These are phyloP conservation scores for Sugiyamaella paludigena DNA, from an alignment of 1,139 yeast genomes.

Conservation along the genomic window DNA sequence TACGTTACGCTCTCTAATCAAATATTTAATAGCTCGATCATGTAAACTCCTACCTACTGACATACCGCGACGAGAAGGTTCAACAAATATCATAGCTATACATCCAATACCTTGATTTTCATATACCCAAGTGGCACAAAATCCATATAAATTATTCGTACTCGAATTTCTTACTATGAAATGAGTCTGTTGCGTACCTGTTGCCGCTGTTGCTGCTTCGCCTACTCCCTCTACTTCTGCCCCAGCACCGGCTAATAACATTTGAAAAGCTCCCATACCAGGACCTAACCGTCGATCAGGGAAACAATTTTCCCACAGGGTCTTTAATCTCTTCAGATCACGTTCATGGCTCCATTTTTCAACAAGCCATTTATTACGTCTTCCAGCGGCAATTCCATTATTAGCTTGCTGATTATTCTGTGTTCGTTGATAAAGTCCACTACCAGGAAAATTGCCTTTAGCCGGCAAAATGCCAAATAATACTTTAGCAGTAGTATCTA, in stretches of 20 bases:
- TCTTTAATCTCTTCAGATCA: constrained; percentile 51
- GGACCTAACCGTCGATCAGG: constrained; percentile 32
- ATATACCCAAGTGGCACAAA: constrained; percentile 56
- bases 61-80: constrained; percentile 54
- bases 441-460: constrained; percentile 59
- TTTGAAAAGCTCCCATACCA: constrained; percentile 28
- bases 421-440: constrained; percentile 34
- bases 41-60: constrained; percentile 60
- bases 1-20: constrained; percentile 48
- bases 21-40: constrained; percentile 53
- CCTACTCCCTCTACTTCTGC: no score
- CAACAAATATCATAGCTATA: constrained; percentile 52
- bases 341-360: constrained; percentile 54
- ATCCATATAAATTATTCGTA: constrained; percentile 55
- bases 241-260: constrained; percentile 14
- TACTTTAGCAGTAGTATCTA: constrained; percentile 50
- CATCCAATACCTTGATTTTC: constrained; percentile 44
- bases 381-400: constrained; percentile 8
- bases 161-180: constrained; percentile 62
- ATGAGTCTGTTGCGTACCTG: constrained; percentile 37
- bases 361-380: constrained; percentile 53
- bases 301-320: constrained; percentile 40
- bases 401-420: constrained; percentile 15
- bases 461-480: constrained; percentile 56
- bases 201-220: not conserved